Evolutionary conservation across 768 basidiomycete species (phyloP).

Genomic region (Cantharellus cinnabarinus): DNA sequence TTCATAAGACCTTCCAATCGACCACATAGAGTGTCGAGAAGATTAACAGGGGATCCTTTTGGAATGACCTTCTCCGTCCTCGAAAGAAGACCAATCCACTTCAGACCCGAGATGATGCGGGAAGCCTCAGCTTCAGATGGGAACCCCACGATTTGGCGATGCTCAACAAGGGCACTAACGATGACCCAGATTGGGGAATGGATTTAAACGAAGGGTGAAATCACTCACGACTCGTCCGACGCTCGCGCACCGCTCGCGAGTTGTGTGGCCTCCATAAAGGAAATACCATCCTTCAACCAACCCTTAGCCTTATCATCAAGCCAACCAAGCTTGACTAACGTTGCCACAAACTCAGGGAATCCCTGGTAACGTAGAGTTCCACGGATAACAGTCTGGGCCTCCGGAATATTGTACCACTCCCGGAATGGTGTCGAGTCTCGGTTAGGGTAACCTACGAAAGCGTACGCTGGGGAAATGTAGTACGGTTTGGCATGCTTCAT

Average conservation of each 20-base stretch:
- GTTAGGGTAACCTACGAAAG: constrained; percentile 94
- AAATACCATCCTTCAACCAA: constrained; percentile 53
- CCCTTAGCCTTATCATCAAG: constrained; percentile 54
- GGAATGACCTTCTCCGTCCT: constrained; percentile 31
- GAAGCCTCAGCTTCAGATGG: constrained; percentile 44
- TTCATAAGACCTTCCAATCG: constrained; percentile 80
- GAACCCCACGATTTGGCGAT: constrained; percentile 51
- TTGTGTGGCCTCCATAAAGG: constrained; percentile 72
- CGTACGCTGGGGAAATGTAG: constrained; percentile 87
- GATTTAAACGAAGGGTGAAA: not conserved
- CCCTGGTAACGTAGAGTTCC: constrained; percentile 92
- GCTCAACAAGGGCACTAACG: constrained; percentile 46
- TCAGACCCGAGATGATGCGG: constrained; percentile 73
- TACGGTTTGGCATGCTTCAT: constrained; percentile 86
- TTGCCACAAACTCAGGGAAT: constrained; percentile 86
- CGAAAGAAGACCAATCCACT: constrained; percentile 90
- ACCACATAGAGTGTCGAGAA: constrained; percentile 86
- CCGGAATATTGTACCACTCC: constrained; percentile 82
- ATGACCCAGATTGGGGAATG: not conserved
- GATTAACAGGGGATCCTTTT: constrained; percentile 29
- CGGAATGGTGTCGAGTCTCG: constrained; percentile 80
- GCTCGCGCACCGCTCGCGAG: constrained; percentile 48
- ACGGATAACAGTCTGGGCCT: constrained; percentile 79
- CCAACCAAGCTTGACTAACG: constrained; percentile 76
- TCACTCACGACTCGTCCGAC: constrained; percentile 42